A percentile compares a stretch with the other conserved stretches of the same genome.
Conservation (phyloP, 305 asterid genomes). For the Fraxinus ornus region DNA sequence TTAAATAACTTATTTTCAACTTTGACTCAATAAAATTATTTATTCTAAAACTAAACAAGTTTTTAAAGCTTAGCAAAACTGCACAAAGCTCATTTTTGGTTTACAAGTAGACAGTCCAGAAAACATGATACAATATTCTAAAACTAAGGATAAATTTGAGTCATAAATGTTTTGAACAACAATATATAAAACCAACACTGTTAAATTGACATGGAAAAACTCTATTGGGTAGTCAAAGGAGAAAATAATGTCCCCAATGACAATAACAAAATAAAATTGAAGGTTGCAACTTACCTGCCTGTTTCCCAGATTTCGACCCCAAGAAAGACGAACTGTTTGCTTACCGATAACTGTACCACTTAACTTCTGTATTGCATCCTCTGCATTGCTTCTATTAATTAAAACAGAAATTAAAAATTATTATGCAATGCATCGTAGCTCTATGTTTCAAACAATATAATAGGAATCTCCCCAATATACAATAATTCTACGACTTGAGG, state of each 20-base stretch:
- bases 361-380: slow-evolving; percentile 77
- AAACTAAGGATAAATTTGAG: neutral
- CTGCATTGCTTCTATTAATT: slow-evolving; percentile 64
- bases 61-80: neutral
- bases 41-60: neutral
- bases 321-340: slow-evolving; percentile 90
- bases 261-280: neutral
- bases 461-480: neutral
- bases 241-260: neutral
- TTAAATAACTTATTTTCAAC: neutral
- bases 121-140: neutral
- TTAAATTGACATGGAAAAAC: neutral
- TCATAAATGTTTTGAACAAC: neutral
- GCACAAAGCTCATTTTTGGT: neutral
- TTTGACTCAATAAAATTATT: neutral
- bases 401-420: slow-evolving; percentile 10
- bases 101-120: neutral
- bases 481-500: neutral
- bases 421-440: slow-evolving; percentile 1
- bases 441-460: neutral
- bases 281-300: slow-evolving; percentile 52
- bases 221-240: neutral
- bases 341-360: slow-evolving; percentile 77
- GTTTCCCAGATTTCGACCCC: slow-evolving; percentile 84
- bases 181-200: neutral